Percentiles rank a stretch among this genome's conserved stretches.
Evolutionary conservation across 2,329 filamentous ascomycete species (phyloP).

Genomic region (Ascocoryne sarcoides): DNA sequence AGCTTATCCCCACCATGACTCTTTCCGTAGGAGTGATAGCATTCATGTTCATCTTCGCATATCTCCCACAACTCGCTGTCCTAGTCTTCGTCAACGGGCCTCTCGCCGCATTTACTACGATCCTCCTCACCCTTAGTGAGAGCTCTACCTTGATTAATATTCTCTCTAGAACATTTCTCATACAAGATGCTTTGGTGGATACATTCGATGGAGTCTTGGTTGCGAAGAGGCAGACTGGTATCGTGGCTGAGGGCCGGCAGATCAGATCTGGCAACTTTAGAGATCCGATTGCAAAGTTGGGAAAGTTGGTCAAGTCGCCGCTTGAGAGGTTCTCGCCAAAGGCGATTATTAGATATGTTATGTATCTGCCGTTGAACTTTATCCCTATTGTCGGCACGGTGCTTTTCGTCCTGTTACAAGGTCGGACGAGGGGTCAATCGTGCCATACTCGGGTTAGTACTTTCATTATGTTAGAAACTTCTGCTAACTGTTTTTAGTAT

Average conservation of each 20-base stretch:
- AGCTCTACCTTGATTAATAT: constrained; percentile 49
- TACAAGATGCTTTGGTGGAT: constrained; percentile 76
- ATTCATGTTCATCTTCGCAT: constrained; percentile 82
- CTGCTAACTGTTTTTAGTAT: constrained; percentile 47
- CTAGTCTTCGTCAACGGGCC: constrained; percentile 81
- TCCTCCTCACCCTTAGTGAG: constrained; percentile 57
- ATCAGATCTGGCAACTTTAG: constrained; percentile 47
- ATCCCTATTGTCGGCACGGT: constrained; percentile 81
- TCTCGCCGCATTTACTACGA: constrained; percentile 63
- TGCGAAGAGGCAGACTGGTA: constrained; percentile 39
- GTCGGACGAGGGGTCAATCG: constrained; percentile 31
- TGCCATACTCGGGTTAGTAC: constrained; percentile 46
- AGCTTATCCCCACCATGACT: constrained; percentile 51
- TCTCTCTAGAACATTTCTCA: constrained; percentile 59
- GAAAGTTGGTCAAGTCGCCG: constrained; percentile 48
- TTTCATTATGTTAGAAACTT: neutral
- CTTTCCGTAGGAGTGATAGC: constrained; percentile 65
- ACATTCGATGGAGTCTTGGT: constrained; percentile 74
- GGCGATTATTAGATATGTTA: constrained; percentile 53
- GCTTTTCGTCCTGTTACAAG: constrained; percentile 72
- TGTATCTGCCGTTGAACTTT: constrained; percentile 88
- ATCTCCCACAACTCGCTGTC: constrained; percentile 74
- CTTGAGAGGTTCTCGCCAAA: constrained; percentile 48
- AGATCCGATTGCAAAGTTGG: constrained; percentile 46
- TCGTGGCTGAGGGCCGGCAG: constrained; percentile 69